These are phyloP conservation scores for Castanopsis chinensis DNA, from an alignment of 306 rosid genomes.

Conservation along the genomic window DNA sequence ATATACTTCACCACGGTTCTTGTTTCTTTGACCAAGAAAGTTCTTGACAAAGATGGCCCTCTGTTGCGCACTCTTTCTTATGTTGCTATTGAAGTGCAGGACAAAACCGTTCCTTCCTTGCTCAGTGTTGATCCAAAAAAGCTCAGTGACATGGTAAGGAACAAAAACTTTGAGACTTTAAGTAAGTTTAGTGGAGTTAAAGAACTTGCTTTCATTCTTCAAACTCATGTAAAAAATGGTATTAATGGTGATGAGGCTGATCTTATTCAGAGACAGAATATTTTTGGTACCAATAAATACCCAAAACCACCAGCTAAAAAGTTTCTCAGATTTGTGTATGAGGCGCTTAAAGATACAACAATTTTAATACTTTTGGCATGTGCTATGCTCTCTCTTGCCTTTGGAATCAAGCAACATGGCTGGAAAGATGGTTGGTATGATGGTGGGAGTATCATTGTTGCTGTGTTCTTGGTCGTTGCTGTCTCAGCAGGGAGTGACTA, in stretches of 20 bases:
- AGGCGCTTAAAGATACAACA: conserved; percentile 15
- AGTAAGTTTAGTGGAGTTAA: conserved; percentile 8
- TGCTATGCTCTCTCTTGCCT: conserved; percentile 14
- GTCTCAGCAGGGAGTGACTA: conserved; percentile 20
- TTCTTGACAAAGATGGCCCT: not conserved
- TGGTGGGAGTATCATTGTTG: conserved; percentile 24
- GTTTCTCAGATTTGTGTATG: conserved; percentile 13
- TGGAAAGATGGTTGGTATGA: conserved; percentile 30
- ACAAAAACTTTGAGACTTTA: conserved; percentile 11
- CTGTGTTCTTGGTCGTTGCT: conserved; percentile 12
- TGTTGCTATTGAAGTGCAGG: conserved; percentile 9
- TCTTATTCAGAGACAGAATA: not conserved
- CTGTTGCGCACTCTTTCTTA: conserved; percentile 18
- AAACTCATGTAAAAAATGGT: not conserved
- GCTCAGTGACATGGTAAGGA: conserved; percentile 8
- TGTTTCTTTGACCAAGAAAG: conserved; percentile 11
- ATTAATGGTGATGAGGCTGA: not conserved
- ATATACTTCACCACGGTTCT: conserved; percentile 21
- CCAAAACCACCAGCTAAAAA: conserved; percentile 1
- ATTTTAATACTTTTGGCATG: conserved; percentile 21
- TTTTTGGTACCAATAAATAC: conserved; percentile 5
- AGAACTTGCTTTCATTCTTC: not conserved
- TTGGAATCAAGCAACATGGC: conserved; percentile 26
- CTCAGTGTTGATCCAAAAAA: not conserved
- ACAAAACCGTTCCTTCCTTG: not conserved